Percentiles rank a stretch among this genome's conserved stretches.
These are phyloP conservation scores for Macaranga tanarius DNA, from an alignment of 441 rosid genomes.

Conservation along the genomic window DNA sequence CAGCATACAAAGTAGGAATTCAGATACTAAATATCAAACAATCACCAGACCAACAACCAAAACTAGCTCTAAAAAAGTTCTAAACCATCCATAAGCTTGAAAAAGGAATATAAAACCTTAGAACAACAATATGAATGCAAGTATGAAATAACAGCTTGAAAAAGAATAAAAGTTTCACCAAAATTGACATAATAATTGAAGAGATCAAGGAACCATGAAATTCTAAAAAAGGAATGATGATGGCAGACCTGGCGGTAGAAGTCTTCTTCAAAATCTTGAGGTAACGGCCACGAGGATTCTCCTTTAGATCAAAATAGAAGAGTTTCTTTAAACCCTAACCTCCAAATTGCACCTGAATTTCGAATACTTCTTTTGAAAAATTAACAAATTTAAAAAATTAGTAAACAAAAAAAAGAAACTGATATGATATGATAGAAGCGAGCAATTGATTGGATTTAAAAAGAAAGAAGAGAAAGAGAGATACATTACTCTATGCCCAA, in stretches of 20 bases:
- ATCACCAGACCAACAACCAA: slow-evolving; percentile 20
- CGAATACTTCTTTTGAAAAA: too few relatives aligned
- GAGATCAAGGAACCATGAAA: slow-evolving; percentile 96
- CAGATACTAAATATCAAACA: slow-evolving; percentile 1
- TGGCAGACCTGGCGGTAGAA: slow-evolving; percentile 92
- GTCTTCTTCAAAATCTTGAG: slow-evolving; percentile 94
- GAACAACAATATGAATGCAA: slow-evolving; percentile 24
- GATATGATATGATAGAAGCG: too few relatives aligned
- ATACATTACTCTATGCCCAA: too few relatives aligned
- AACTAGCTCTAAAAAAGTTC: slow-evolving; percentile 23
- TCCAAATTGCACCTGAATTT: too few relatives aligned
- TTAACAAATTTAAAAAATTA: too few relatives aligned
- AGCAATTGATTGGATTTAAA: too few relatives aligned
- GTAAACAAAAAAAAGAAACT: too few relatives aligned
- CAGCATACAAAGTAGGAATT: neutral
- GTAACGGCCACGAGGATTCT: slow-evolving; percentile 94
- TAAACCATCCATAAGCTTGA: slow-evolving; percentile 12
- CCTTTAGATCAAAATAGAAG: slow-evolving; percentile 94
- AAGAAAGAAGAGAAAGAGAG: too few relatives aligned
- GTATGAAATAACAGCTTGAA: slow-evolving; percentile 6
- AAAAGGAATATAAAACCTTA: slow-evolving; percentile 38
- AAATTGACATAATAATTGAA: slow-evolving; percentile 89
- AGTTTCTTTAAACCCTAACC: too few relatives aligned
- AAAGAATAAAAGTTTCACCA: slow-evolving; percentile 50
- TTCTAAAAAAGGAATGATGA: slow-evolving; percentile 93